A percentile compares a stretch with the other conserved stretches of the same genome.
These are phyloP conservation scores for Oropetium thomaeum DNA, from an alignment of 176 grass and related monocot species.

Conservation along the genomic window DNA sequence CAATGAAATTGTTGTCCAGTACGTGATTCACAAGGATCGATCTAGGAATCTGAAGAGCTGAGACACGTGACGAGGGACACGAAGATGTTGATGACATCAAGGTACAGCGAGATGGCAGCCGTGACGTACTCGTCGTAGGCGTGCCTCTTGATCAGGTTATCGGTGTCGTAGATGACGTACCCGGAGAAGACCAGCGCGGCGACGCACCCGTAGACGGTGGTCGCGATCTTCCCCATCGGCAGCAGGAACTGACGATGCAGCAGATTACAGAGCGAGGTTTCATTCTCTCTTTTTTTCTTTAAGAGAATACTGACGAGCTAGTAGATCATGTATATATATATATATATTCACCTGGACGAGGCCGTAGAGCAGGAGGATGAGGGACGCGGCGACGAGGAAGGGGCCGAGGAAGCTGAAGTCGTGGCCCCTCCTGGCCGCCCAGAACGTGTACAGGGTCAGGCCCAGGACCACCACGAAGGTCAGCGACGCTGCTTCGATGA, in stretches of 20 bases:
- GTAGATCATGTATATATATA: too few relatives aligned
- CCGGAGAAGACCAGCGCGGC: slow-evolving; percentile 55
- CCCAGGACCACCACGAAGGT: slow-evolving; percentile 38
- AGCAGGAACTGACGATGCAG: slow-evolving; percentile 41
- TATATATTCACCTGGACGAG: slow-evolving; percentile 65
- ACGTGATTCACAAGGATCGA: too few relatives aligned
- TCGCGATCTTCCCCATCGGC: slow-evolving; percentile 48
- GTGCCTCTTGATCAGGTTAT: slow-evolving; percentile 60
- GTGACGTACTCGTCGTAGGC: slow-evolving; percentile 51
- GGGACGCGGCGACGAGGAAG: slow-evolving; percentile 42
- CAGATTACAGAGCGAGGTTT: too few relatives aligned
- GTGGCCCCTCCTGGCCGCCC: slow-evolving; percentile 63
- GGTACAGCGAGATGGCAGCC: slow-evolving; percentile 55
- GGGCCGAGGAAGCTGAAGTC: slow-evolving; percentile 70
- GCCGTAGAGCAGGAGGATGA: slow-evolving; percentile 46
- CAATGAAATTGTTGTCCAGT: too few relatives aligned
- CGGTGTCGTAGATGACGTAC: slow-evolving; percentile 66
- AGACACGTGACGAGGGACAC: slow-evolving; percentile 39
- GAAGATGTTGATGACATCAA: slow-evolving; percentile 66
- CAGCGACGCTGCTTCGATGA: slow-evolving; percentile 49
- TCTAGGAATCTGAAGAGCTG: slow-evolving; percentile 34
- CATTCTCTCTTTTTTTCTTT: too few relatives aligned
- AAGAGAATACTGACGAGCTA: too few relatives aligned
- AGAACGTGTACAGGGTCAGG: slow-evolving; percentile 79
- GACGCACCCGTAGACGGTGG: slow-evolving; percentile 42